Evolutionary conservation across 208 protist species (phyloP).

Genomic region (Naegleria lovaniensis): DNA sequence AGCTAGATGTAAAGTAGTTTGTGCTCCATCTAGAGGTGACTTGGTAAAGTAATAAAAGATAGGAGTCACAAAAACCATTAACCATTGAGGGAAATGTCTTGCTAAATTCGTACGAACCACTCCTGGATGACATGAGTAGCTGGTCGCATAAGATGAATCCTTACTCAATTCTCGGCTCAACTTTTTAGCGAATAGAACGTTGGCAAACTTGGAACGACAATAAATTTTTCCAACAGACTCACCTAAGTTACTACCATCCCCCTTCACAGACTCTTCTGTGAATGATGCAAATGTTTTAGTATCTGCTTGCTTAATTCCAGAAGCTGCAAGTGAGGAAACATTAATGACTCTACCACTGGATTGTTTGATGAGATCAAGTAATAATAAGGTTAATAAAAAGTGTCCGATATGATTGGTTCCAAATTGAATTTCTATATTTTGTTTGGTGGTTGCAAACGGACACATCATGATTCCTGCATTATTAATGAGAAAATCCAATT

Average conservation of each 20-base stretch:
- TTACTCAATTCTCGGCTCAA: neutral
- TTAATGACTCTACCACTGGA: neutral
- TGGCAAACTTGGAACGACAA: neutral
- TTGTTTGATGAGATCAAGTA: neutral
- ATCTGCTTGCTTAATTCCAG: neutral
- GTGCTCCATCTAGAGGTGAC: neutral
- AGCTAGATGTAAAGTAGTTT: neutral
- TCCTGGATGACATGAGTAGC: neutral
- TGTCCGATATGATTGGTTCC: constrained; percentile 25
- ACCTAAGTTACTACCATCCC: neutral
- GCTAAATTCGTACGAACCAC: neutral
- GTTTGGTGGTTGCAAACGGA: neutral
- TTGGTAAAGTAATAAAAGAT: neutral
- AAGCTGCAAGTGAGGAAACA: neutral
- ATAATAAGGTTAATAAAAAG: neutral
- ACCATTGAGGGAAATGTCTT: neutral
- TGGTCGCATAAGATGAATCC: neutral
- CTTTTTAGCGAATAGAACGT: neutral
- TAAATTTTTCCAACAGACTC: neutral
- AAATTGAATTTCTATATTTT: constrained; percentile 20
- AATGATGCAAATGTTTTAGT: neutral
- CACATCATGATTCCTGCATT: constrained; percentile 20
- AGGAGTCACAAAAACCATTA: neutral
- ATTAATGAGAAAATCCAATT: constrained; percentile 20
- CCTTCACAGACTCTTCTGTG: neutral